phyloP scores from a whole-genome alignment of 768 basidiomycete genomes.

The Xerocomus potaroensis region DNA sequence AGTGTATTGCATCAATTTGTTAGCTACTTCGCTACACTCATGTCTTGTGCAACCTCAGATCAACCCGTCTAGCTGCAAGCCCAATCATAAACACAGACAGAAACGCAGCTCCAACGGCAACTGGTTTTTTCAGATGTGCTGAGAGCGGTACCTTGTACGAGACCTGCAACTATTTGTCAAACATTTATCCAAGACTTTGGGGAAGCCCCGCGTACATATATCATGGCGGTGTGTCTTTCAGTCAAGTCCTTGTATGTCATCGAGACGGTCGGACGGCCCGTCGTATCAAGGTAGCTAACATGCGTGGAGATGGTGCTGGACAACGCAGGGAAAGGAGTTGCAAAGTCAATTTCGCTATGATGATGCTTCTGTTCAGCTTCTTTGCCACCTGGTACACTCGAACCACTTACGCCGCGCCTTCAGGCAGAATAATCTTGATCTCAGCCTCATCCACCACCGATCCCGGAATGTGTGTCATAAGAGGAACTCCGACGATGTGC shows the following conservation, averaged over 20 bases:
- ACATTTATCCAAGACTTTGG: slow-evolving; percentile 1
- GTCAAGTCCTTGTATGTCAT: slow-evolving; percentile 74
- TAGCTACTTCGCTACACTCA: slow-evolving; percentile 10
- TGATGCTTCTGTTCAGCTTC: slow-evolving; percentile 8
- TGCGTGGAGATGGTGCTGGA: slow-evolving; percentile 61
- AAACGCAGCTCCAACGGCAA: slow-evolving; percentile 71
- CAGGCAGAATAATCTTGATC: slow-evolving; percentile 79
- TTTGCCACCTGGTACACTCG: not conserved
- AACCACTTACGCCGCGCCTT: slow-evolving; percentile 82
- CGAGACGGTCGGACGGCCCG: slow-evolving; percentile 75
- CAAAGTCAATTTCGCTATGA: slow-evolving; percentile 70
- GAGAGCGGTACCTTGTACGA: slow-evolving; percentile 78
- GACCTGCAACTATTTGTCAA: slow-evolving; percentile 49
- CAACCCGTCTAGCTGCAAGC: slow-evolving; percentile 46
- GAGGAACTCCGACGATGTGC: slow-evolving; percentile 77
- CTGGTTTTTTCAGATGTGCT: slow-evolving; percentile 84
- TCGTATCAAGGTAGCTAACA: slow-evolving; percentile 87
- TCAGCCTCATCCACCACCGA: slow-evolving; percentile 79
- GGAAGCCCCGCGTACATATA: slow-evolving; percentile 64
- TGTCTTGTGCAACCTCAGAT: slow-evolving; percentile 45
- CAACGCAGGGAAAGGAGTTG: slow-evolving; percentile 73
- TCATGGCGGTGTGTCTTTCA: slow-evolving; percentile 69
- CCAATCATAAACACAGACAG: slow-evolving; percentile 57
- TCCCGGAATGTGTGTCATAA: slow-evolving; percentile 78
- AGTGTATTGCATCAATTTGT: not conserved